Evolutionary conservation across 495 filamentous ascomycete species (phyloP).

Genomic region (Daldinia loculata): DNA sequence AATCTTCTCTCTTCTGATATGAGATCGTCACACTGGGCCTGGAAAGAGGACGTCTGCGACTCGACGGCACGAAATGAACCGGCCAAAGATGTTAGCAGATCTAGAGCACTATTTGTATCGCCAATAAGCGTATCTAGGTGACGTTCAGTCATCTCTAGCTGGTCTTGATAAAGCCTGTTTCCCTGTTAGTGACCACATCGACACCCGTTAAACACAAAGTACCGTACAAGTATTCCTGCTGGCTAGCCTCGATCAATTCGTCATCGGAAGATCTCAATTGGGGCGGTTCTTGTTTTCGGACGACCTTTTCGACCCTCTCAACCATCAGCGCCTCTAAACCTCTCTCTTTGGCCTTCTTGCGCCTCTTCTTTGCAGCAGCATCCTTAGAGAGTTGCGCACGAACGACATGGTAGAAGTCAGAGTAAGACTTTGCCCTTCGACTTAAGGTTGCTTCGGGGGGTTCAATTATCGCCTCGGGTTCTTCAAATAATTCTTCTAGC

Average conservation of each 20-base stretch:
- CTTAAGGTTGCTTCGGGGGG: constrained; percentile 70
- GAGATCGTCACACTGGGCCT: constrained; percentile 87
- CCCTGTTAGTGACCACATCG: constrained; percentile 40
- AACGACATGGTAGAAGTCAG: constrained; percentile 74
- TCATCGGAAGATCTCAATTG: constrained; percentile 67
- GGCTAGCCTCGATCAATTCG: constrained; percentile 78
- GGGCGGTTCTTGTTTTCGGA: constrained; percentile 49
- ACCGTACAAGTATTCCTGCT: constrained; percentile 83
- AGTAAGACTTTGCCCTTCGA: constrained; percentile 77
- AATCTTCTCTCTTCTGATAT: constrained; percentile 80
- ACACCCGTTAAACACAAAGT: constrained; percentile 12
- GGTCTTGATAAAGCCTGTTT: constrained; percentile 75
- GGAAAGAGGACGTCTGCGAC: constrained; percentile 87
- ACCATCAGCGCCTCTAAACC: constrained; percentile 55
- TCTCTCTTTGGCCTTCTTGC: constrained; percentile 48
- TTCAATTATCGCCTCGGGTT: constrained; percentile 56
- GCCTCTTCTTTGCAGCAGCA: constrained; percentile 50
- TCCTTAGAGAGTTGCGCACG: constrained; percentile 63
- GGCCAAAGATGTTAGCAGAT: constrained; percentile 76
- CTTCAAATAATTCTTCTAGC: constrained; percentile 61
- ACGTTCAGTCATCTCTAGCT: constrained; percentile 78
- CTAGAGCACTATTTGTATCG: constrained; percentile 75
- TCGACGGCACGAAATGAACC: constrained; percentile 87
- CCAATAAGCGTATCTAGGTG: constrained; percentile 83
- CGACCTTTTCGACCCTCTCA: constrained; percentile 60